These are phyloP conservation scores for Colletotrichum cordylinicola DNA, from an alignment of 2,329 filamentous ascomycete genomes.

Conservation along the genomic window DNA sequence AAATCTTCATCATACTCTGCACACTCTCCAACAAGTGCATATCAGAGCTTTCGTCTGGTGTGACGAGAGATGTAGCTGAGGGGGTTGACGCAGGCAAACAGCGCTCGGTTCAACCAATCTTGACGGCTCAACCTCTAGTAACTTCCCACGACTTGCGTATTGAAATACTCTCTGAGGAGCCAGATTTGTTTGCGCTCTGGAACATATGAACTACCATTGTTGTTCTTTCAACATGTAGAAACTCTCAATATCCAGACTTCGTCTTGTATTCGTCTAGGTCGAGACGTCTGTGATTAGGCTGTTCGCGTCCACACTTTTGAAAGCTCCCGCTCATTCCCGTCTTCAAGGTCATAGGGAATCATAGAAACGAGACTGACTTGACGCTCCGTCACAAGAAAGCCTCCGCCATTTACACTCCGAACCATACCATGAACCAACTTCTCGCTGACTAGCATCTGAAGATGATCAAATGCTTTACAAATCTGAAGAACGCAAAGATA, in stretches of 20 bases:
- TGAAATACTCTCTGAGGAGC: background rate
- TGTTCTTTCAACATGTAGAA: background rate
- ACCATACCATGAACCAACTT: background rate
- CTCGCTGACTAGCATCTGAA: background rate
- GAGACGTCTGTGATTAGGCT: no score
- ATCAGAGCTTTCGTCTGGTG: background rate
- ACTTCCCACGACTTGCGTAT: background rate
- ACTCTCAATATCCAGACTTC: no score
- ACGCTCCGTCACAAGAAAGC: no score
- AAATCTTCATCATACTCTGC: background rate
- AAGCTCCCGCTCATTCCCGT: no score
- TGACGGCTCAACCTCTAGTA: background rate
- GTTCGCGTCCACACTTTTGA: no score
- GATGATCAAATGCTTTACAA: background rate
- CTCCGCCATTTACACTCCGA: no score
- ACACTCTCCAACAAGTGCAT: background rate
- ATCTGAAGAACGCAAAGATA: fast-evolving
- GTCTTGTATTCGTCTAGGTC: no score
- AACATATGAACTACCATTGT: background rate
- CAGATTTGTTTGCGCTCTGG: background rate
- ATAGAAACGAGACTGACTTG: no score
- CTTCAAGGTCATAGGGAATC: no score
- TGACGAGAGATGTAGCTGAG: background rate
- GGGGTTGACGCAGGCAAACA: background rate
- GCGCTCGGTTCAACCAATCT: background rate